A percentile compares a stretch with the other conserved stretches of the same genome.
phyloP scores from a whole-genome alignment of 306 rosid species.

The Clitoria ternatea region DNA sequence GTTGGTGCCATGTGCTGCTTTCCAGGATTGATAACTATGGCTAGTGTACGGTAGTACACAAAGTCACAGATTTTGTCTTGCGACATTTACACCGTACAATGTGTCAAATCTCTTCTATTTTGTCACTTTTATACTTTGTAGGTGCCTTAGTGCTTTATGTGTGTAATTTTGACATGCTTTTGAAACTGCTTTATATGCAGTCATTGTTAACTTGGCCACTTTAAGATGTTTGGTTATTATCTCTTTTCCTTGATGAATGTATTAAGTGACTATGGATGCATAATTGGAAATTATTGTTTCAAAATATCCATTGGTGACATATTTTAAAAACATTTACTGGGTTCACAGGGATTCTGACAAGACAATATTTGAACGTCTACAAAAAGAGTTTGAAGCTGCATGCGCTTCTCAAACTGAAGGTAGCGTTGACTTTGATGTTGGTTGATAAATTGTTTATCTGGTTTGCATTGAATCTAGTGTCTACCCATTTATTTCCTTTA shows the following conservation, averaged over 20 bases:
- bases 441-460: slow-evolving; percentile 4
- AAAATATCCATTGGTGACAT: neutral
- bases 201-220: neutral
- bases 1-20: no score
- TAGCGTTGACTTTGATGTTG: slow-evolving; percentile 28
- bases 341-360: slow-evolving; percentile 85
- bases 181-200: neutral
- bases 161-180: neutral
- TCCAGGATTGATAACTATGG: neutral
- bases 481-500: neutral
- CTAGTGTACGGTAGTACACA: neutral
- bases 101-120: neutral
- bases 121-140: neutral
- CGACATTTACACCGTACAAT: neutral
- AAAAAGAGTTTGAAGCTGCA: slow-evolving; percentile 84
- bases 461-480: slow-evolving; percentile 16
- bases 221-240: neutral
- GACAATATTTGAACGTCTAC: slow-evolving; percentile 68
- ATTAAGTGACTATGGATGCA: neutral
- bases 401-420: slow-evolving; percentile 83
- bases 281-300: slow-evolving; percentile 3
- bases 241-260: neutral
- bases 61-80: neutral
- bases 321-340: slow-evolving; percentile 2
- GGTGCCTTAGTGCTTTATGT: no score